Percentiles rank a stretch among this genome's conserved stretches.
phyloP scores from a whole-genome alignment of 2,329 filamentous ascomycete species.

The Fusarium sp. region DNA sequence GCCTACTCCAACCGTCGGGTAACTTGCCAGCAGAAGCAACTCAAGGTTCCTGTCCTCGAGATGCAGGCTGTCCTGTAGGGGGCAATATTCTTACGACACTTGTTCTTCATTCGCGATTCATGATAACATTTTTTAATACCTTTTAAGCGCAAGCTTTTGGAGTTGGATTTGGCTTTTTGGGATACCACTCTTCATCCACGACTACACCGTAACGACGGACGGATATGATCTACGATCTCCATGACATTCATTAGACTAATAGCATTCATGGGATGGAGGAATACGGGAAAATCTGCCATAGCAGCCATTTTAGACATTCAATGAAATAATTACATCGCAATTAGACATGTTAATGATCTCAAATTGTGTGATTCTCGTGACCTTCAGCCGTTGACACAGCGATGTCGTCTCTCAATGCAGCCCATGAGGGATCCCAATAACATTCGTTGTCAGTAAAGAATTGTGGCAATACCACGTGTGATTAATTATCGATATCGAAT shows the following conservation, averaged over 20 bases:
- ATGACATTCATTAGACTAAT: constrained; percentile 44
- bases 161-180: constrained; percentile 25
- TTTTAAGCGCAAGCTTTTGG: constrained; percentile 33
- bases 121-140: constrained; percentile 25
- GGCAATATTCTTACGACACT: background rate
- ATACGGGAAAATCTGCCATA: constrained; percentile 15
- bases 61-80: constrained; percentile 47
- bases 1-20: constrained; percentile 46
- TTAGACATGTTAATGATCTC: background rate
- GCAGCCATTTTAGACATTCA: constrained; percentile 20
- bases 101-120: constrained; percentile 5
- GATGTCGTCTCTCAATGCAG: too few species aligned
- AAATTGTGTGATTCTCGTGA: background rate
- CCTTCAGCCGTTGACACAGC: background rate
- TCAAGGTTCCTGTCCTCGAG: constrained; percentile 44
- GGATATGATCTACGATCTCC: constrained; percentile 41
- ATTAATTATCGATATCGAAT: background rate
- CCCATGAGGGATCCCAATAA: background rate
- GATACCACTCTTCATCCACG: constrained; percentile 30
- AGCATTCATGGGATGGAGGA: constrained; percentile 1
- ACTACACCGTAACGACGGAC: constrained; percentile 43
- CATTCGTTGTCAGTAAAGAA: background rate
- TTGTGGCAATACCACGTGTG: background rate
- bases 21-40: constrained; percentile 45
- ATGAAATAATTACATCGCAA: constrained; percentile 8